These are phyloP conservation scores for Diversispora eburnea DNA, from an alignment of 192 early-diverging fungal species.

Conservation along the genomic window DNA sequence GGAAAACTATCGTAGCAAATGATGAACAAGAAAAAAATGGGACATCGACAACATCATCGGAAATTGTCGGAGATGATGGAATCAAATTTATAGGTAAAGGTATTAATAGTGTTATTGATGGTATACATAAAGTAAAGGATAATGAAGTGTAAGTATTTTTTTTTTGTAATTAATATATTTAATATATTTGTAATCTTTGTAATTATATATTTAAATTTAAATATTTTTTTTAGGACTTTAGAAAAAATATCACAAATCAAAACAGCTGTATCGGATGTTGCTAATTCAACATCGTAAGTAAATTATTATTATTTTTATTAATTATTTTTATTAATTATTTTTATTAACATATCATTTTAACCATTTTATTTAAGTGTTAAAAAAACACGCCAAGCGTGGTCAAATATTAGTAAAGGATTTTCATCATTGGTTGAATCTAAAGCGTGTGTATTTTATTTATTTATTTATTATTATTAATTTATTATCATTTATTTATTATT, in stretches of 20 bases:
- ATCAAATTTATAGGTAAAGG: background rate
- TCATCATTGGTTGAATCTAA: background rate
- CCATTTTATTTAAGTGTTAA: background rate
- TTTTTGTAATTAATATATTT: background rate
- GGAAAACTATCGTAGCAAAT: background rate
- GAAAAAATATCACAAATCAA: conserved; percentile 9
- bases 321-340: background rate
- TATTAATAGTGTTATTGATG: conserved; percentile 11
- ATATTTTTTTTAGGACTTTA: background rate
- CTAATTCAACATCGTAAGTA: conserved; percentile 1
- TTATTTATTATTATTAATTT: too few relatives aligned
- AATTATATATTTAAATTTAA: background rate
- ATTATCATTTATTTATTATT: too few relatives aligned
- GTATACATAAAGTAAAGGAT: conserved; percentile 16
- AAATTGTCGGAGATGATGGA: too few relatives aligned
- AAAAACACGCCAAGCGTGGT: conserved; percentile 14
- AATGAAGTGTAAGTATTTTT: background rate
- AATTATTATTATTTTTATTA: background rate
- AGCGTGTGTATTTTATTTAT: conserved; percentile 12
- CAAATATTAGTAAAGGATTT: conserved; percentile 13
- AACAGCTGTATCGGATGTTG: background rate
- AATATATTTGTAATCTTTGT: too few relatives aligned
- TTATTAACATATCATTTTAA: background rate
- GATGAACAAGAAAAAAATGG: background rate
- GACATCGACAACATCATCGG: too few relatives aligned